Percentiles rank a stretch among this genome's conserved stretches.
phyloP scores from a whole-genome alignment of 495 filamentous ascomycete species.

The Penicillium canescens region DNA sequence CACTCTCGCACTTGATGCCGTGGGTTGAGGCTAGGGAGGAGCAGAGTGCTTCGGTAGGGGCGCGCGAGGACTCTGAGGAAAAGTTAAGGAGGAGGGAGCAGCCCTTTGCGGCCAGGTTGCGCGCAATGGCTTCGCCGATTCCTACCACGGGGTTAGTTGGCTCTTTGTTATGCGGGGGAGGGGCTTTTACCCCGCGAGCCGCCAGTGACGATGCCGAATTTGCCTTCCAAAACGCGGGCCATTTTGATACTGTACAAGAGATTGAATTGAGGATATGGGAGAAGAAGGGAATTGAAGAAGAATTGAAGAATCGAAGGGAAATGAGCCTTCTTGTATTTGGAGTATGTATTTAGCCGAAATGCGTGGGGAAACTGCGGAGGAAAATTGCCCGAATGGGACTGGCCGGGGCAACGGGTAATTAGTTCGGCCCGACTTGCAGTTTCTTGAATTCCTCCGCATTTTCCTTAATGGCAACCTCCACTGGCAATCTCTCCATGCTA shows the following conservation, averaged over 20 bases:
- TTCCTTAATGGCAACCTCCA: slow-evolving; percentile 64
- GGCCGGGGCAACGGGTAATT: slow-evolving; percentile 19
- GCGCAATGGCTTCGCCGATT: slow-evolving; percentile 82
- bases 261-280: slow-evolving; percentile 7
- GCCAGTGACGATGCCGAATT: slow-evolving; percentile 77
- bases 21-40: slow-evolving; percentile 37
- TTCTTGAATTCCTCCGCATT: slow-evolving; percentile 62
- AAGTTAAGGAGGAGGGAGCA: slow-evolving; percentile 69
- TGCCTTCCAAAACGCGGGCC: slow-evolving; percentile 54
- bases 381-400: slow-evolving; percentile 26
- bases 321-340: not conserved
- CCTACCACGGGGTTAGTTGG: slow-evolving; percentile 47
- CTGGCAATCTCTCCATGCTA: slow-evolving; percentile 69
- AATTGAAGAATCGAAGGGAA: not conserved
- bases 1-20: slow-evolving; percentile 44
- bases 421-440: slow-evolving; percentile 26
- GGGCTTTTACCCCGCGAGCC: slow-evolving; percentile 62
- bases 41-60: slow-evolving; percentile 45
- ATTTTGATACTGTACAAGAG: slow-evolving; percentile 11
- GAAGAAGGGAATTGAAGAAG: not conserved
- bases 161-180: slow-evolving; percentile 7
- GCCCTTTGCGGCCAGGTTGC: slow-evolving; percentile 76
- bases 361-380: slow-evolving; percentile 10
- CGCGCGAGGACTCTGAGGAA: slow-evolving; percentile 58
- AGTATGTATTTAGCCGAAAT: slow-evolving; percentile 23